A percentile compares a stretch with the other conserved stretches of the same genome.
Conservation (phyloP, 2,329 filamentous ascomycete species). For the Xylariaceae sp. region DNA sequence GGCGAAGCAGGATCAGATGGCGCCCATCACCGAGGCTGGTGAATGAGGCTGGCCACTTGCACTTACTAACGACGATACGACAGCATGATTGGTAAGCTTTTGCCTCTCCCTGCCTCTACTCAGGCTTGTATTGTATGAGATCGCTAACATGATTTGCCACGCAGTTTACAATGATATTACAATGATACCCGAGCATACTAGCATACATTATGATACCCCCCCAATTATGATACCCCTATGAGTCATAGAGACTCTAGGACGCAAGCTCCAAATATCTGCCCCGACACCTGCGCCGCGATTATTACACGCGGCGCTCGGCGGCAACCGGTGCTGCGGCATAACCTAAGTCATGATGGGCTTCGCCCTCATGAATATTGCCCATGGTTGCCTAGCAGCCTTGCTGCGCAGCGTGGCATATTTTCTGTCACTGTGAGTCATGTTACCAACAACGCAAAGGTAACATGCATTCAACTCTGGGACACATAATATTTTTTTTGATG, state of each 20-base stretch:
- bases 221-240: constrained; percentile 24
- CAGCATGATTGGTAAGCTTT: constrained; percentile 36
- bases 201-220: constrained; percentile 26
- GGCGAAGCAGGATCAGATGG: constrained; percentile 55
- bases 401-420: constrained; percentile 6
- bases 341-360: constrained; percentile 6
- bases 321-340: constrained; percentile 20
- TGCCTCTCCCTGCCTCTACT: background rate
- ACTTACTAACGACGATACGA: constrained; percentile 33
- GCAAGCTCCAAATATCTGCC: too few relatives aligned
- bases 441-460: constrained; percentile 8
- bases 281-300: constrained; percentile 9
- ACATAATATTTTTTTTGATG: too few relatives aligned
- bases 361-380: background rate
- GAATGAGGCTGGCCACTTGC: constrained; percentile 43
- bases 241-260: constrained; percentile 22
- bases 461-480: constrained; percentile 1
- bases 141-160: constrained; percentile 9
- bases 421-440: constrained; percentile 18
- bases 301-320: constrained; percentile 8
- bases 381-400: constrained; percentile 15
- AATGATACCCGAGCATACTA: constrained; percentile 13
- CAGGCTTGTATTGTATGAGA: background rate
- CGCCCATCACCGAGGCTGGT: constrained; percentile 59
- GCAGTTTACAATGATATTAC: constrained; percentile 19